Percentiles rank a stretch among this genome's conserved stretches.
These are phyloP conservation scores for Hyphopichia wangnamkhiaoensis DNA, from an alignment of 1,139 yeast species.

Conservation along the genomic window DNA sequence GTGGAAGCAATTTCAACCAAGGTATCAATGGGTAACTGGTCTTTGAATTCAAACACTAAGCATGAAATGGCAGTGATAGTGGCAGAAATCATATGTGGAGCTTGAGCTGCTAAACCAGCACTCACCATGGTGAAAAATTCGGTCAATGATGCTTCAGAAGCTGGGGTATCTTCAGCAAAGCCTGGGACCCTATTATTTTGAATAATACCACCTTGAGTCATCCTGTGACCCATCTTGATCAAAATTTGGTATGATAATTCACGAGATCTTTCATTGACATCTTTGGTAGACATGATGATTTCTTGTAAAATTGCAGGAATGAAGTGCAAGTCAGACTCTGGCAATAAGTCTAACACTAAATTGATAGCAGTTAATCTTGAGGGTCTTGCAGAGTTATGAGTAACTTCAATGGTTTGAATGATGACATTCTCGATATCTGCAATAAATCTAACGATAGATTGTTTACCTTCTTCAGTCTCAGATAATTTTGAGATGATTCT, in stretches of 20 bases:
- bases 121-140: constrained; percentile 92
- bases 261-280: constrained; percentile 88
- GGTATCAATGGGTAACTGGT: constrained; percentile 53
- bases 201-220: constrained; percentile 72
- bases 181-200: constrained; percentile 69
- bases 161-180: constrained; percentile 61
- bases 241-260: constrained; percentile 75
- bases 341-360: constrained; percentile 59
- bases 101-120: constrained; percentile 93
- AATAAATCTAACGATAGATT: constrained; percentile 52
- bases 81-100: constrained; percentile 95
- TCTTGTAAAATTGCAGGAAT: constrained; percentile 85
- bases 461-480: constrained; percentile 67
- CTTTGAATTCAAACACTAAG: constrained; percentile 81
- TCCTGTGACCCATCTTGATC: constrained; percentile 77
- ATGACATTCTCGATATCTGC: constrained; percentile 62
- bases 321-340: constrained; percentile 64
- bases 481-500: constrained; percentile 71
- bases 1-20: constrained; percentile 81
- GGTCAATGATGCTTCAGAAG: constrained; percentile 65
- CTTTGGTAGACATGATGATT: constrained; percentile 89
- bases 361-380: constrained; percentile 71
- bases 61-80: constrained; percentile 90
- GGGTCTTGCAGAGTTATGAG: constrained; percentile 79
- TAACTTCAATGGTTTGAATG: constrained; percentile 55